These are phyloP conservation scores for Aaosphaeria arxii DNA, from an alignment of 2,329 filamentous ascomycete species.

Conservation along the genomic window DNA sequence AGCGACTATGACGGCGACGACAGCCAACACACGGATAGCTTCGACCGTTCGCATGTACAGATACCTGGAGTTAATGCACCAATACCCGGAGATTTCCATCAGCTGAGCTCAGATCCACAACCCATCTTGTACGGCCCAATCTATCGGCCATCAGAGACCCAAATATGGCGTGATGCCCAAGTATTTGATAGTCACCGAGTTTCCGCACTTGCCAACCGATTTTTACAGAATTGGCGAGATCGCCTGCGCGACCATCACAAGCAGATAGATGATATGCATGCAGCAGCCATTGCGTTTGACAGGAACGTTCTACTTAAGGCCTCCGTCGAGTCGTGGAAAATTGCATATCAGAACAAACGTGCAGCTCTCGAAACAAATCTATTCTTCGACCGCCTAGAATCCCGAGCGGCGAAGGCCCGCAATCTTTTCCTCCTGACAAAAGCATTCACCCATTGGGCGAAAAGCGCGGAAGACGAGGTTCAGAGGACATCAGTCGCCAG, in stretches of 20 bases:
- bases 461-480: conserved; percentile 61
- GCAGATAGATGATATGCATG: conserved; percentile 12
- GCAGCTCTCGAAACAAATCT: conserved; percentile 47
- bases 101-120: conserved; percentile 31
- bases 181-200: conserved; percentile 34
- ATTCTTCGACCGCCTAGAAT: conserved; percentile 57
- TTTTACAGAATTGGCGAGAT: conserved; percentile 45
- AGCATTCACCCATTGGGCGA: conserved; percentile 68
- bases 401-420: conserved; percentile 61
- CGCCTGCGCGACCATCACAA: conserved; percentile 9
- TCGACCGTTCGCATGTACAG: conserved; percentile 26
- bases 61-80: conserved; percentile 37
- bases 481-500: conserved; percentile 66
- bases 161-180: conserved; percentile 50
- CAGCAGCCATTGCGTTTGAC: conserved; percentile 48
- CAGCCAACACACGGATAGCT: conserved; percentile 25
- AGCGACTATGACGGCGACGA: conserved; percentile 21
- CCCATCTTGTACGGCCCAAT: too few relatives aligned
- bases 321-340: conserved; percentile 45
- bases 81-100: conserved; percentile 15
- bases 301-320: conserved; percentile 50
- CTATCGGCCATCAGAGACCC: conserved; percentile 50
- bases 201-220: conserved; percentile 1
- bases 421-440: conserved; percentile 64
- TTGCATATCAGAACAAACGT: conserved; percentile 30